Base-by-base conservation (phyloP, 1,139 yeast genomes). In the Sugiyamaella castrensis region DNA sequence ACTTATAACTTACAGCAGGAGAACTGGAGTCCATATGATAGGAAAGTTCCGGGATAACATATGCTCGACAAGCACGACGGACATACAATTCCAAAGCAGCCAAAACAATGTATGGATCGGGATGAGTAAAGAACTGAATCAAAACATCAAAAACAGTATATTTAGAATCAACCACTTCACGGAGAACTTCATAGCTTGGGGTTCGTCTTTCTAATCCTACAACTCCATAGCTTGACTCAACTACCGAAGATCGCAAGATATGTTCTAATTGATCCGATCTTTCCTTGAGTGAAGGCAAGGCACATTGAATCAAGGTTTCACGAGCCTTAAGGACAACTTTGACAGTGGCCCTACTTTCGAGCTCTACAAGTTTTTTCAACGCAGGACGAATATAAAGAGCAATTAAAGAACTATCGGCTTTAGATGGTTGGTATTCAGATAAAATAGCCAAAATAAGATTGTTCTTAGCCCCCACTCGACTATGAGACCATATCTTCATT, bases 21-120 rank as follows among this genome's bases (percentile, higher is more conserved):
- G 76, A 73, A n/a, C 66, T 63, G 15, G 50, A 46, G 13, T 69
- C 67, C n/a, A 79, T 79, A 53, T 82, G 78, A 65, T 87, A 87
- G 49, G 75, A 72, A 51, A 92, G 78, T 54, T 83, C 84, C 50
- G 88, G 86, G 57, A 92, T 82, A 36, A 89, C 84, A 71, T 94
- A 94, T 38, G 98, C 98, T 66, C 98, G 83, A 76, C 91, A 92
- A 44, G 98, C 95, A 68, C 98, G 86, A 70, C 98, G 85, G 52
- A 91, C 84, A 69, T 92, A 92, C 51, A 92, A 95, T 71, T 92
- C 98, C 43, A 95, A 88, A 38, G 98, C 98, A 34, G 98, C 98
- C 62, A 92, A 80, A 4, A 94, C 86, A 54, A 92, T 94, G 78
- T 88, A 87, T 46, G 87, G 87, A 64, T 94, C 98, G 19, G 77